Conservation (phyloP, 1,284 basidiomycete genomes). For the Moesziomyces parantarcticus region DNA sequence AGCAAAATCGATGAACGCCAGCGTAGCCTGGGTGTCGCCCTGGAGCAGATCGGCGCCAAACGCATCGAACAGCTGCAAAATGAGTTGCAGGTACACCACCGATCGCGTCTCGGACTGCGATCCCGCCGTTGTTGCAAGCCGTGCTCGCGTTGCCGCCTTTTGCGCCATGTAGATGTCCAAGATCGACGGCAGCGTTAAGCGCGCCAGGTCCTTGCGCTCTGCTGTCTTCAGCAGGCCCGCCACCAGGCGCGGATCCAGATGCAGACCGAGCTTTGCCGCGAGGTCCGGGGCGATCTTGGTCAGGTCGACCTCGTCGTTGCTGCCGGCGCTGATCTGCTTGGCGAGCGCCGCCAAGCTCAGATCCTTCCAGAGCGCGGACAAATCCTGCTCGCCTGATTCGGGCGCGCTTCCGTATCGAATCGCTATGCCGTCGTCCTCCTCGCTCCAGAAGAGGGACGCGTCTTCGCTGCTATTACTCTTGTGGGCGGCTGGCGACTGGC, state of each 20-base stretch:
- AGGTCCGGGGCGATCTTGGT: slow-evolving; percentile 39
- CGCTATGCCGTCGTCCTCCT: slow-evolving; percentile 20
- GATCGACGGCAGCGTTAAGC: slow-evolving; percentile 27
- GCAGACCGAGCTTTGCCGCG: slow-evolving; percentile 34
- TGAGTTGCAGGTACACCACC: slow-evolving; percentile 56
- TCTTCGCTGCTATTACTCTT: not conserved
- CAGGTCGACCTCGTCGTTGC: slow-evolving; percentile 24
- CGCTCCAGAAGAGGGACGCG: slow-evolving; percentile 27
- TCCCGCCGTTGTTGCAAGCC: slow-evolving; percentile 3
- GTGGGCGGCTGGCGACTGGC: not conserved
- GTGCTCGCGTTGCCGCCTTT: slow-evolving; percentile 19
- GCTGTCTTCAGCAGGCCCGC: slow-evolving; percentile 32
- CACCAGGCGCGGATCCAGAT: slow-evolving; percentile 48
- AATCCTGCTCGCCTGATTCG: slow-evolving; percentile 10
- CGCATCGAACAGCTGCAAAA: slow-evolving; percentile 60
- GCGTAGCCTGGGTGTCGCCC: slow-evolving; percentile 48
- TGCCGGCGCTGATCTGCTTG: slow-evolving; percentile 36
- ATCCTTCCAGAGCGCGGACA: slow-evolving; percentile 30
- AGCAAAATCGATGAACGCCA: slow-evolving; percentile 61
- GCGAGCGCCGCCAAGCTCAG: slow-evolving; percentile 33
- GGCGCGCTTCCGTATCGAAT: slow-evolving; percentile 23
- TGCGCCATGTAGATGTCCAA: slow-evolving; percentile 50
- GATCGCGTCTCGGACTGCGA: slow-evolving; percentile 24
- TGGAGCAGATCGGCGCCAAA: slow-evolving; percentile 57
- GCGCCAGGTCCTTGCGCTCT: slow-evolving; percentile 43